Evolutionary conservation across 2,329 filamentous ascomycete genomes (phyloP).

Genomic region (Aspergillus vadensis): DNA sequence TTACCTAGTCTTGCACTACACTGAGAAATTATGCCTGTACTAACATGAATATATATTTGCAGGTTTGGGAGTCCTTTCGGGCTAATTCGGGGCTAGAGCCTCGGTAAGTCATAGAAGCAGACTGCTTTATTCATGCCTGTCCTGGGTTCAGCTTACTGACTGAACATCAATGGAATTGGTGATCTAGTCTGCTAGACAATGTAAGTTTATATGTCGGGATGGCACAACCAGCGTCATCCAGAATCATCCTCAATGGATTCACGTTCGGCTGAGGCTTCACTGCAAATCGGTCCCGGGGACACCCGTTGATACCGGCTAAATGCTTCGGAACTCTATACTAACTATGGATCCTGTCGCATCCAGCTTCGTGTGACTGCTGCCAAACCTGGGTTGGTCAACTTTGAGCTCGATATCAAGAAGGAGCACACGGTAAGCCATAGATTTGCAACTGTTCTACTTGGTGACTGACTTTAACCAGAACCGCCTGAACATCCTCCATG

Average conservation of each 20-base stretch:
- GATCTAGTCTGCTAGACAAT: conserved; percentile 39
- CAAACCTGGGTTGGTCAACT: conserved; percentile 62
- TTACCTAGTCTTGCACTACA: neutral
- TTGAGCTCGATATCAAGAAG: conserved; percentile 65
- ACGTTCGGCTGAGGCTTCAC: neutral
- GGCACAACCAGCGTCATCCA: neutral
- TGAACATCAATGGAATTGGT: neutral
- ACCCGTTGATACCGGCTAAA: neutral
- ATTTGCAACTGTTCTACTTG: neutral
- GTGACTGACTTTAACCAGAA: conserved; percentile 50
- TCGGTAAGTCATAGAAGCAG: conserved; percentile 58
- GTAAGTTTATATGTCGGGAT: conserved; percentile 32
- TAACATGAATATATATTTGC: conserved; percentile 25
- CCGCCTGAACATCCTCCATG: conserved; percentile 66
- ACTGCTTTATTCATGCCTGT: neutral
- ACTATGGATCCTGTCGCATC: conserved; percentile 13
- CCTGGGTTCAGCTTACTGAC: conserved; percentile 5
- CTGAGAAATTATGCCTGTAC: neutral
- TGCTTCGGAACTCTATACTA: neutral
- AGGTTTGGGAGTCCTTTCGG: conserved; percentile 87
- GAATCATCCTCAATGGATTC: neutral
- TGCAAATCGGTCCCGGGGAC: neutral
- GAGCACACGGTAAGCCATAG: conserved; percentile 60
- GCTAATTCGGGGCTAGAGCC: conserved; percentile 85
- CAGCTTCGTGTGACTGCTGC: conserved; percentile 64